Conservation (phyloP, 352 stramenopile genomes). For the Elongisporangium senticosum region DNA sequence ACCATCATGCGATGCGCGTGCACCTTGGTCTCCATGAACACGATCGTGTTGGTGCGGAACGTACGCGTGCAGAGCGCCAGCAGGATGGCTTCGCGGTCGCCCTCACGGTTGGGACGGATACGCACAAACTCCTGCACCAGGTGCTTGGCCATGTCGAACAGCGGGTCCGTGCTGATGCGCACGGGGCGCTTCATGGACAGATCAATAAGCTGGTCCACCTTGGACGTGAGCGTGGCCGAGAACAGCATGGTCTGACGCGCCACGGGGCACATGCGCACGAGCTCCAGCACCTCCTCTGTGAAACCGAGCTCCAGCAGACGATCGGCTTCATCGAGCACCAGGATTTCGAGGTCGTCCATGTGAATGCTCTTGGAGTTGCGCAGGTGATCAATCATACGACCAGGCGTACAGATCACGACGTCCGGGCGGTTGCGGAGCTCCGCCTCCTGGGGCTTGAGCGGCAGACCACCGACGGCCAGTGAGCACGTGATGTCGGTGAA, state of each 20-base stretch:
- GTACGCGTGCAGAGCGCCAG: constrained; percentile 94
- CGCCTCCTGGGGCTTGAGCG: constrained; percentile 90
- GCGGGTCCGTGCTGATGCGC: constrained; percentile 89
- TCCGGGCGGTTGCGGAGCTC: constrained; percentile 94
- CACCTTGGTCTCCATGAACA: constrained; percentile 99
- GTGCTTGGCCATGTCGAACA: constrained; percentile 94
- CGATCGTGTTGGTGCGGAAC: constrained; percentile 95
- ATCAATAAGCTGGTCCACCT: constrained; percentile 96
- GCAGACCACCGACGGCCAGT: constrained; percentile 92
- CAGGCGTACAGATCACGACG: constrained; percentile 97
- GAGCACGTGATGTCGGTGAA: constrained; percentile 94
- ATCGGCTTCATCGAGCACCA: constrained; percentile 94
- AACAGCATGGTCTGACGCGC: constrained; percentile 98
- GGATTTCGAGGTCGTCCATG: constrained; percentile 97
- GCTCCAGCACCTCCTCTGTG: constrained; percentile 94
- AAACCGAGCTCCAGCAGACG: constrained; percentile 98
- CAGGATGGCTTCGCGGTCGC: constrained; percentile 94
- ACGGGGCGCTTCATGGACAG: constrained; percentile 96
- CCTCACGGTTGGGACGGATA: constrained; percentile 86
- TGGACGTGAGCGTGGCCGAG: constrained; percentile 97
- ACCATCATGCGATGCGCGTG: constrained; percentile 96
- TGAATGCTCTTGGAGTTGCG: constrained; percentile 96
- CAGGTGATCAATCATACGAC: constrained; percentile 97
- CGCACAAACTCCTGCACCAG: constrained; percentile 99
- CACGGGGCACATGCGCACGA: constrained; percentile 94